Conservation (phyloP, 169 alveolate species). For the Cyclospora cayetanensis region DNA sequence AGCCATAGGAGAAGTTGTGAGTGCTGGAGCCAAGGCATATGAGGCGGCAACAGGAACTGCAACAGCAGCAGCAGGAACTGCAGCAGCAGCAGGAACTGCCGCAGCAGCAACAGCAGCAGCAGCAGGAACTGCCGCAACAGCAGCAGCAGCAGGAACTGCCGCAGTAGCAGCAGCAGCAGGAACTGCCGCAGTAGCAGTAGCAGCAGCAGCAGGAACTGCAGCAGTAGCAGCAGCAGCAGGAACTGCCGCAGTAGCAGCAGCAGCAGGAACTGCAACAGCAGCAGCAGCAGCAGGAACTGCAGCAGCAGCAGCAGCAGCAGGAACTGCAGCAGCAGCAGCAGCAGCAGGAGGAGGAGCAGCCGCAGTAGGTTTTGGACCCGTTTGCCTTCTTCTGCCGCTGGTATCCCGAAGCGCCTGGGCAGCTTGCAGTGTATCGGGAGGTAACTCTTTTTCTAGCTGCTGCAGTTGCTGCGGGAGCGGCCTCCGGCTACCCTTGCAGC, state of each 20-base stretch:
- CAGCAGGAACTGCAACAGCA: too few species aligned
- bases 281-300: not conserved
- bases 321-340: not conserved
- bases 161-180: not conserved
- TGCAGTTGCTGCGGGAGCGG: too few species aligned
- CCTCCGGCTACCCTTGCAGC: not conserved
- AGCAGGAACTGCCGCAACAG: not conserved
- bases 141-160: not conserved
- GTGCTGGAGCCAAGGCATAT: too few species aligned
- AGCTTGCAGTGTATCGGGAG: not conserved
- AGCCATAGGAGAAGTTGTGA: not conserved
- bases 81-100: not conserved
- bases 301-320: not conserved
- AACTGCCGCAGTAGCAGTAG: not conserved
- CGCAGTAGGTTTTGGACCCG: not conserved
- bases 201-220: not conserved
- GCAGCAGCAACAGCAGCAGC: not conserved
- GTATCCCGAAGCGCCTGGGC: not conserved
- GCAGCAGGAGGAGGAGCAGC: not conserved
- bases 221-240: too few species aligned
- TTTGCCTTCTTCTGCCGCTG: not conserved
- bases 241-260: not conserved
- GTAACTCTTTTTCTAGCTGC: not conserved
- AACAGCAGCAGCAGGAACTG: not conserved
- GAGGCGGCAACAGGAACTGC: too few species aligned